These are phyloP conservation scores for Hanseniaspora mollemarum DNA, from an alignment of 805 yeast species.

Conservation along the genomic window DNA sequence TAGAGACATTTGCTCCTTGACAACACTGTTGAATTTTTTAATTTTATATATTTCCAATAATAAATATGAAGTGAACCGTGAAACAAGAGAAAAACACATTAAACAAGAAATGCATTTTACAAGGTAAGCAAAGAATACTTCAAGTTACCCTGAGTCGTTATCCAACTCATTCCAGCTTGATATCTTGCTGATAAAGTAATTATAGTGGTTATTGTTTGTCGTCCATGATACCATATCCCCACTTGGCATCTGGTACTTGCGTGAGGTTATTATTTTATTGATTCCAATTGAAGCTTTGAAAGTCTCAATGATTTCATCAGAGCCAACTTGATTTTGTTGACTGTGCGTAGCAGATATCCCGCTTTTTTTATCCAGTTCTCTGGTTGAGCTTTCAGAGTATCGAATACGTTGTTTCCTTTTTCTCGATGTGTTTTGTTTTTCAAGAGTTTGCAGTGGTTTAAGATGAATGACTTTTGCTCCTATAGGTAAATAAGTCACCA, in stretches of 20 bases:
- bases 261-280: background rate
- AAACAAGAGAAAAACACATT: too few relatives aligned
- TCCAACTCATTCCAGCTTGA: background rate
- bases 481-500: conserved; percentile 51
- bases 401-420: background rate
- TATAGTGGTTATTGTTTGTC: background rate
- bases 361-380: too few relatives aligned
- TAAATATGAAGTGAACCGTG: too few relatives aligned
- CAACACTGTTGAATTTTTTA: too few relatives aligned
- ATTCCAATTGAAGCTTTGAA: background rate
- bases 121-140: too few relatives aligned
- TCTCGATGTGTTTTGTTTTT: conserved; percentile 33
- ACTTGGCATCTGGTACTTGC: conserved; percentile 4
- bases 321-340: background rate
- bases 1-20: too few relatives aligned
- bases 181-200: background rate
- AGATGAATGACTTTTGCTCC: conserved; percentile 74
- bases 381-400: background rate
- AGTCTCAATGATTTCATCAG: background rate
- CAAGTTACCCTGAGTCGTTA: too few relatives aligned
- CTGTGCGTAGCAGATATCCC: too few relatives aligned
- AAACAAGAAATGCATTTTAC: too few relatives aligned
- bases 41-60: too few relatives aligned
- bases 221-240: conserved; percentile 15
- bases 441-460: conserved; percentile 66